These are phyloP conservation scores for Colletotrichum ledebouriae DNA, from an alignment of 2,329 filamentous ascomycete genomes.

Conservation along the genomic window DNA sequence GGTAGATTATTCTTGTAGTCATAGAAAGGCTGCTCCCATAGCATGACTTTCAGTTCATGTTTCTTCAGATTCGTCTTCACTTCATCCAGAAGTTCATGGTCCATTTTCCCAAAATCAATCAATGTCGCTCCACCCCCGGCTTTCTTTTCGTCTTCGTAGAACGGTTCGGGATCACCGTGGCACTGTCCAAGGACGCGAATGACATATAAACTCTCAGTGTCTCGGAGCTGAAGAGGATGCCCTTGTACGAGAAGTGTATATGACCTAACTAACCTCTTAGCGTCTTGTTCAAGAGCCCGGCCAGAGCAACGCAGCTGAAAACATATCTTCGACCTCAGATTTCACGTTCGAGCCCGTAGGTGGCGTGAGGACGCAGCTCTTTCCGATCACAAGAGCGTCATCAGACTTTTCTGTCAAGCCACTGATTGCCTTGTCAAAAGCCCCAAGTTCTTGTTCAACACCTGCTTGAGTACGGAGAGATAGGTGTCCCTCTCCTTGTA, in stretches of 20 bases:
- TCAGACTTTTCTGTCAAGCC: background rate
- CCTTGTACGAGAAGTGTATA: background rate
- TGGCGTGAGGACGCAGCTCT: background rate
- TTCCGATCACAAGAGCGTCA: background rate
- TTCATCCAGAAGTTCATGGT: background rate
- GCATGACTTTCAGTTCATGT: background rate
- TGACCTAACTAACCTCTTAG: background rate
- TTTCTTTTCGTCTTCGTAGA: background rate
- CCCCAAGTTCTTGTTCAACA: background rate
- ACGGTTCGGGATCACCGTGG: conserved; percentile 2
- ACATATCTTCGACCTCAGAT: background rate
- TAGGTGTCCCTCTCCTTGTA: background rate
- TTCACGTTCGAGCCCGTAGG: accelerated
- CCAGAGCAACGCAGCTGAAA: background rate
- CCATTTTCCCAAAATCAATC: background rate
- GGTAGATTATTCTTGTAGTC: background rate
- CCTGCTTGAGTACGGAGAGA: background rate
- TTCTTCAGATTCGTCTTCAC: background rate
- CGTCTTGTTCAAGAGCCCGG: no score
- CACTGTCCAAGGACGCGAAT: background rate
- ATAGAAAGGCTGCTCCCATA: conserved; percentile 18
- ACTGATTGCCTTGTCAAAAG: conserved; percentile 13
- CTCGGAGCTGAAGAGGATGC: conserved; percentile 5
- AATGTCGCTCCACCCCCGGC: background rate
- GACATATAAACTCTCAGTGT: conserved; percentile 1